Percentiles rank a stretch among this genome's conserved stretches.
Evolutionary conservation across 2,329 filamentous ascomycete genomes (phyloP).

Genomic region (Colletotrichum orchidophilum): DNA sequence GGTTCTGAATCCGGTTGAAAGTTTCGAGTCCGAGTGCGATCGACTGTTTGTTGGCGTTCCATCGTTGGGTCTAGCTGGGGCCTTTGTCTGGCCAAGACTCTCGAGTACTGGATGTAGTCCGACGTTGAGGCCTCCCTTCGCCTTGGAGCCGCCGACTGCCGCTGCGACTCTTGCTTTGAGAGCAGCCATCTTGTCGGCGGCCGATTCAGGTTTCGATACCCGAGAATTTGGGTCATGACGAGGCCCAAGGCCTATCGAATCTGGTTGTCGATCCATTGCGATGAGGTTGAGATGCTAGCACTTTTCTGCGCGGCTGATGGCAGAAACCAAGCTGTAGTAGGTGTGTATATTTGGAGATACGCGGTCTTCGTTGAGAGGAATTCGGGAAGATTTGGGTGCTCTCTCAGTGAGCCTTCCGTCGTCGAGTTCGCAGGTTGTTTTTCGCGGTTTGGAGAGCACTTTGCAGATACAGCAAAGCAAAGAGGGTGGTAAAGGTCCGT

Average conservation of each 20-base stretch:
- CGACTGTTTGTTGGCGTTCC: constrained; percentile 31
- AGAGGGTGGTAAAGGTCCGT: neutral
- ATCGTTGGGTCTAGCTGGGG: constrained; percentile 49
- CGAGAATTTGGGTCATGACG: constrained; percentile 64
- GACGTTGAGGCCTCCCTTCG: constrained; percentile 76
- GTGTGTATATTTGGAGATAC: neutral
- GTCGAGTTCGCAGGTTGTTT: neutral
- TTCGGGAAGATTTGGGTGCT: neutral
- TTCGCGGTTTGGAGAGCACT: neutral
- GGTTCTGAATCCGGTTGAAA: constrained; percentile 19
- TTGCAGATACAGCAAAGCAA: neutral
- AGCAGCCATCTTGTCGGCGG: constrained; percentile 75
- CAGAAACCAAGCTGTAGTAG: neutral
- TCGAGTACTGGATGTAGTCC: constrained; percentile 81
- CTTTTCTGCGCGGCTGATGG: neutral
- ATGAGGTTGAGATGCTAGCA: neutral
- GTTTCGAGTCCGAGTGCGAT: constrained; percentile 27
- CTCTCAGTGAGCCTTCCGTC: neutral
- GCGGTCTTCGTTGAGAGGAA: neutral
- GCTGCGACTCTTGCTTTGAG: constrained; percentile 84
- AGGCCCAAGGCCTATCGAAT: constrained; percentile 62
- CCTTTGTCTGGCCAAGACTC: constrained; percentile 60
- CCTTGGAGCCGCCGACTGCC: constrained; percentile 69
- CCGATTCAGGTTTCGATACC: constrained; percentile 64
- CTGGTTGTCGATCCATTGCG: constrained; percentile 62